Percentiles rank a stretch among this genome's conserved stretches.
phyloP scores from a whole-genome alignment of 1,284 basidiomycete species.

The Heterobasidion irregulare region DNA sequence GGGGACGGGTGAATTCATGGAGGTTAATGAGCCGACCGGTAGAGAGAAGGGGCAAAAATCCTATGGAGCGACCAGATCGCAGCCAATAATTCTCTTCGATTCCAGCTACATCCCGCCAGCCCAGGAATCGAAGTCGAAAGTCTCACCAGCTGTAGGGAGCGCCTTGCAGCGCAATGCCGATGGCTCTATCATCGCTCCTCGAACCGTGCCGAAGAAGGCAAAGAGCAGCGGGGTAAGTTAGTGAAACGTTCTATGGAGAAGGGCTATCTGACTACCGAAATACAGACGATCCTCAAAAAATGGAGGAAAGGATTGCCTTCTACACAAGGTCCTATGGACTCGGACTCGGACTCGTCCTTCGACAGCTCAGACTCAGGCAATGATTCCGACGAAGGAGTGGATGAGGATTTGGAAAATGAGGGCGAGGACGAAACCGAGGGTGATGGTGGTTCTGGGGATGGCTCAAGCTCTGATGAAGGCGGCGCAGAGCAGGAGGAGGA shows the following conservation, averaged over 20 bases:
- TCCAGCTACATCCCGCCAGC: background rate
- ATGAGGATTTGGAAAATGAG: slow-evolving; percentile 5
- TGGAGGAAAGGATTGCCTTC: slow-evolving; percentile 18
- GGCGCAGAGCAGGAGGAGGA: slow-evolving; percentile 13
- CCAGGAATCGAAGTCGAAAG: background rate
- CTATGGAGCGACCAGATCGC: slow-evolving; percentile 13
- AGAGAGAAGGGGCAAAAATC: slow-evolving; percentile 3
- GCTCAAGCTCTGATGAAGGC: background rate
- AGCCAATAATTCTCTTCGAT: slow-evolving; percentile 15
- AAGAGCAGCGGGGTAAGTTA: slow-evolving; percentile 32
- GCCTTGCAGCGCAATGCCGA: slow-evolving; percentile 52
- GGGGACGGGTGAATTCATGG: slow-evolving; percentile 6
- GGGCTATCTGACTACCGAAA: background rate
- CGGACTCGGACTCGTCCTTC: slow-evolving; percentile 56
- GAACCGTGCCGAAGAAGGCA: slow-evolving; percentile 31
- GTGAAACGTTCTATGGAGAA: background rate
- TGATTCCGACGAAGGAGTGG: slow-evolving; percentile 33
- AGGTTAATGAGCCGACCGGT: slow-evolving; percentile 5
- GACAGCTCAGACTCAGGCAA: slow-evolving; percentile 70
- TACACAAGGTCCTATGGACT: slow-evolving; percentile 8
- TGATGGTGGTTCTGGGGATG: slow-evolving; percentile 18
- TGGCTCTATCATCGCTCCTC: slow-evolving; percentile 43
- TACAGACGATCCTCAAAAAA: slow-evolving; percentile 15
- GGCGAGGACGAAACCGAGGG: background rate
- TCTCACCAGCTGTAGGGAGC: slow-evolving; percentile 35